phyloP scores from a whole-genome alignment of 108 stramenopile species.

The Discostella stelligeroides region DNA sequence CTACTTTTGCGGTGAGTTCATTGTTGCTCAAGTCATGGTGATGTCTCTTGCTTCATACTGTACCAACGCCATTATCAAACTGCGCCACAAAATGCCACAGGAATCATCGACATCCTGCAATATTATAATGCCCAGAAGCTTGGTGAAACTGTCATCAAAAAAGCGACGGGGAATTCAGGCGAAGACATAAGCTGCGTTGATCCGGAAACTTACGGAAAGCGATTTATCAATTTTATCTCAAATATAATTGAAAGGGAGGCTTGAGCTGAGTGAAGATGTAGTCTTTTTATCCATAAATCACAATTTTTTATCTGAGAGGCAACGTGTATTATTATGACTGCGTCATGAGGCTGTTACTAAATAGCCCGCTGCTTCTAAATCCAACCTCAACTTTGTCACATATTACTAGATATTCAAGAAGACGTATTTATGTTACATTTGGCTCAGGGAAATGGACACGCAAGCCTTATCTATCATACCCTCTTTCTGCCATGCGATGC shows the following conservation, averaged over 20 bases:
- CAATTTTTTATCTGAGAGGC: too few species aligned
- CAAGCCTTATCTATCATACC: neutral
- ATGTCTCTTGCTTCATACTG: neutral
- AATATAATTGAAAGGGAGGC: conserved; percentile 27
- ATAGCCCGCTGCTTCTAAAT: too few species aligned
- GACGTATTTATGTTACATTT: neutral
- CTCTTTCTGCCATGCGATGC: neutral
- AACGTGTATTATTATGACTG: too few species aligned
- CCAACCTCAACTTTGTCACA: neutral
- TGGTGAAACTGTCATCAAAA: conserved; percentile 64
- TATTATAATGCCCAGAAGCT: conserved; percentile 75
- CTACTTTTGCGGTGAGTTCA: conserved; percentile 46
- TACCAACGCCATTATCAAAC: neutral
- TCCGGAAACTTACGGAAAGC: conserved; percentile 57
- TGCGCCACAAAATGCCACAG: conserved; percentile 23
- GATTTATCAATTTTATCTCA: conserved; percentile 59
- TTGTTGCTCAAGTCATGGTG: neutral
- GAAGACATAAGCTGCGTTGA: conserved; percentile 59
- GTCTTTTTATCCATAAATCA: too few species aligned
- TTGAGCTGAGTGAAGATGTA: neutral
- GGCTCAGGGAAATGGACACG: neutral
- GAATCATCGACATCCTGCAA: conserved; percentile 87
- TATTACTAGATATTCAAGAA: neutral
- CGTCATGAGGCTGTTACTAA: too few species aligned
- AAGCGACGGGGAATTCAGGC: conserved; percentile 40